A percentile compares a stretch with the other conserved stretches of the same genome.
Evolutionary conservation across 176 grass and related monocot species (phyloP).

Genomic region (Tuctoria greenei): DNA sequence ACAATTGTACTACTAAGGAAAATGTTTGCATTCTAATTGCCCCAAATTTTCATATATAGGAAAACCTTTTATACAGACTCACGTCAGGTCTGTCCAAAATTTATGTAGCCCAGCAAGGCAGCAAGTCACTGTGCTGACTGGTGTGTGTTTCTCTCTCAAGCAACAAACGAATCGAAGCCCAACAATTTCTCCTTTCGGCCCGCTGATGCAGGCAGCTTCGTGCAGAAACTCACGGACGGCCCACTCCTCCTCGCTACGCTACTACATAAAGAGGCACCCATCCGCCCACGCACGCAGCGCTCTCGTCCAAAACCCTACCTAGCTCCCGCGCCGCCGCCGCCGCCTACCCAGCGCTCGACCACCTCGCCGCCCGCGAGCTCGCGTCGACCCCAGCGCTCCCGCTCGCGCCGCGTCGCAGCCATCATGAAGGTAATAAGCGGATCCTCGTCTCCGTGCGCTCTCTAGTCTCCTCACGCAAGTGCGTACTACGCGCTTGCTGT

Average conservation of each 20-base stretch:
- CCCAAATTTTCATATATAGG: too few relatives aligned
- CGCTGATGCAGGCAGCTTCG: background rate
- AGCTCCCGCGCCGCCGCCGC: constrained; percentile 35
- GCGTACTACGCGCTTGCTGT: background rate
- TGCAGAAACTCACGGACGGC: background rate
- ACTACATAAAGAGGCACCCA: constrained; percentile 32
- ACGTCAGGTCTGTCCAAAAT: background rate
- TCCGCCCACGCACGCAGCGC: background rate
- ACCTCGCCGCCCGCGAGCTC: constrained; percentile 38
- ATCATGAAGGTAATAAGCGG: constrained; percentile 68
- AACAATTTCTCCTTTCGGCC: background rate
- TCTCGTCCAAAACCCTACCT: constrained; percentile 64
- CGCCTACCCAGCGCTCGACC: constrained; percentile 16
- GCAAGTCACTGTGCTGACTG: background rate
- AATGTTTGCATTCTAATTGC: too few relatives aligned
- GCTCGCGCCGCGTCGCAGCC: constrained; percentile 14
- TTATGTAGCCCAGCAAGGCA: background rate
- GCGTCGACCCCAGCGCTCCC: too few relatives aligned
- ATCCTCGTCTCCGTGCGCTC: background rate
- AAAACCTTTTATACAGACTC: too few relatives aligned
- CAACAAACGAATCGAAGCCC: background rate
- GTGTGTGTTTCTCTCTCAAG: background rate
- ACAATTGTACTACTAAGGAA: too few relatives aligned
- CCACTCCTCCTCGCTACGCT: background rate
- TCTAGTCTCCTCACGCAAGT: background rate